phyloP scores from a whole-genome alignment of 1,284 basidiomycete species.

The Cystobasidium sp. region DNA sequence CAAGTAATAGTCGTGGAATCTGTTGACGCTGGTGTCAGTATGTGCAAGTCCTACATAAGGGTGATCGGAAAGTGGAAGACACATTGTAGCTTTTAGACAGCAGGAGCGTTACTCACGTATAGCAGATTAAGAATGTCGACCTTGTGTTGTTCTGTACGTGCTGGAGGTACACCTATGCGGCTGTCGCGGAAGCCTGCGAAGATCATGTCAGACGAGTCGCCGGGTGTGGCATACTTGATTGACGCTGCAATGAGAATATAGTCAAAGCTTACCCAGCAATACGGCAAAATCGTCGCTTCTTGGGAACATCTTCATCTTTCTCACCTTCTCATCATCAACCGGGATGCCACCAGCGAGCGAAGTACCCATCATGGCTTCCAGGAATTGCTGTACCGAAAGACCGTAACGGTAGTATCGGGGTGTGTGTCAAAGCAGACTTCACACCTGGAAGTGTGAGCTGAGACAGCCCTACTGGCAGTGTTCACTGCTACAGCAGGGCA shows the following conservation, averaged over 20 bases:
- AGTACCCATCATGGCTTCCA: slow-evolving; percentile 7
- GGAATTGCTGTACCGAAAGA: not conserved
- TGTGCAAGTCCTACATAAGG: not conserved
- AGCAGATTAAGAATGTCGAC: slow-evolving; percentile 42
- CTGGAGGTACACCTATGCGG: slow-evolving; percentile 30
- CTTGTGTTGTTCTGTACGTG: slow-evolving; percentile 42
- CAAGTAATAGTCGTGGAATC: slow-evolving; percentile 37
- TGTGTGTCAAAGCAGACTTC: not conserved
- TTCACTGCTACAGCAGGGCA: slow-evolving; percentile 14
- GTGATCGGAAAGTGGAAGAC: slow-evolving; percentile 12
- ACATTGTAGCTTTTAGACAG: not conserved
- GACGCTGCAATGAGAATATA: not conserved
- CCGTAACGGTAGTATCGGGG: not conserved
- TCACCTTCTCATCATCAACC: slow-evolving; percentile 13
- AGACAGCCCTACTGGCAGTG: slow-evolving; percentile 15
- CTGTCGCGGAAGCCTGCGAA: slow-evolving; percentile 27
- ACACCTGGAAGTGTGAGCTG: not conserved
- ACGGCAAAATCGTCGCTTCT: slow-evolving; percentile 44
- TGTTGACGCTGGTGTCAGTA: not conserved
- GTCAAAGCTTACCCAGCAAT: slow-evolving; percentile 24
- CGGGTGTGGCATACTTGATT: not conserved
- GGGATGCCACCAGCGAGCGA: slow-evolving; percentile 3
- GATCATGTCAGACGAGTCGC: not conserved
- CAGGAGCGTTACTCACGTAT: slow-evolving; percentile 11
- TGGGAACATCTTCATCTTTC: slow-evolving; percentile 28